These are phyloP conservation scores for Venturia nashicola DNA, from an alignment of 2,329 filamentous ascomycete species.

Conservation along the genomic window DNA sequence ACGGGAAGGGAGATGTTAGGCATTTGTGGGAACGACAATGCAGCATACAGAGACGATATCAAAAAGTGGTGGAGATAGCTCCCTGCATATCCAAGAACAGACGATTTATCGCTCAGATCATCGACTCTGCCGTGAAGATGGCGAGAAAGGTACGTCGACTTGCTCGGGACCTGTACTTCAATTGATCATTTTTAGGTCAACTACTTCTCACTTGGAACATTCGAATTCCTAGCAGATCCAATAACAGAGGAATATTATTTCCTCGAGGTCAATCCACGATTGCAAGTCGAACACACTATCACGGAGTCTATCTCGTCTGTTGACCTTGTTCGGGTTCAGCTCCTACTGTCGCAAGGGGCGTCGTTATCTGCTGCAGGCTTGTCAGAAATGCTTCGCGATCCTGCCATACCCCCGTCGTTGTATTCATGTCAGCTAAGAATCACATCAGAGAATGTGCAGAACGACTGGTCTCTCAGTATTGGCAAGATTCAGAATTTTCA, in stretches of 20 bases:
- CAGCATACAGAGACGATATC: constrained; percentile 47
- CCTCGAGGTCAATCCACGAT: constrained; percentile 46
- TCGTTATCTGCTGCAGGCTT: constrained; percentile 25
- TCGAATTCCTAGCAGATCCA: constrained; percentile 50
- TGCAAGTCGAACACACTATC: constrained; percentile 52
- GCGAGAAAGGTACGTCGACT: constrained; percentile 28
- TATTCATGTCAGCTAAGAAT: constrained; percentile 45
- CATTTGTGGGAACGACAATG: constrained; percentile 51
- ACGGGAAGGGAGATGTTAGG: constrained; percentile 37
- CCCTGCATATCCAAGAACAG: constrained; percentile 39
- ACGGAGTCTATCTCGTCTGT: constrained; percentile 42
- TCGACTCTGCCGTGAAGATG: constrained; percentile 42
- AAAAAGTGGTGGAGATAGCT: constrained; percentile 49
- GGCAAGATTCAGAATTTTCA: constrained; percentile 44
- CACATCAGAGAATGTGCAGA: constrained; percentile 43
- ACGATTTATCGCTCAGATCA: constrained; percentile 34
- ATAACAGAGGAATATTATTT: constrained; percentile 41
- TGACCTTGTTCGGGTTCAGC: constrained; percentile 44
- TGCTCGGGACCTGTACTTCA: neutral
- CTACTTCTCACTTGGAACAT: constrained; percentile 50
- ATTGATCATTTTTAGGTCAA: constrained; percentile 26
- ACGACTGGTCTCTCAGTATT: constrained; percentile 44
- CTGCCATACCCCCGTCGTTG: constrained; percentile 24
- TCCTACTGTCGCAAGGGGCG: constrained; percentile 41
- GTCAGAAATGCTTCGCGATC: constrained; percentile 18